These are phyloP conservation scores for Chrysanthemum makinoi DNA, from an alignment of 129 eudicot species.

Conservation along the genomic window DNA sequence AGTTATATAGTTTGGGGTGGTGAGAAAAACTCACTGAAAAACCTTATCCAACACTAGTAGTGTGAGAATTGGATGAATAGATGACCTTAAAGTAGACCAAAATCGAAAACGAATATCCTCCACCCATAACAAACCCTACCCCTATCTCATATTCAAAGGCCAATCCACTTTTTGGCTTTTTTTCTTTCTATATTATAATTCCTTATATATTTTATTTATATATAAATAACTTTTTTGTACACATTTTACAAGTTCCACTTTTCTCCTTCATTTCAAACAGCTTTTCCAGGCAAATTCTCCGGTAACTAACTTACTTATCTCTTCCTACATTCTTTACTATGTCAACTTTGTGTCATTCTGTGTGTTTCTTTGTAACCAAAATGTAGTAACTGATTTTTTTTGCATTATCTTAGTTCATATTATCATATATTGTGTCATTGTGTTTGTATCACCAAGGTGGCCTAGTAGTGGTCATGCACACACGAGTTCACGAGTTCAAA, in stretches of 20 bases:
- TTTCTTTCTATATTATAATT: background rate
- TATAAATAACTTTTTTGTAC: conserved; percentile 14
- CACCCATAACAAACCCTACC: conserved; percentile 51
- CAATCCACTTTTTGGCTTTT: conserved; percentile 30
- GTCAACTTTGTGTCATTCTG: no score
- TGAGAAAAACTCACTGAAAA: conserved; percentile 4
- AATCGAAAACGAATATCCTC: conserved; percentile 59
- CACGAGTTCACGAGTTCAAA: no score
- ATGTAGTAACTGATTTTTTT: no score
- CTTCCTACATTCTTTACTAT: conserved; percentile 8
- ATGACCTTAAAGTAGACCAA: conserved; percentile 51
- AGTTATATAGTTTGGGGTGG: conserved; percentile 7
- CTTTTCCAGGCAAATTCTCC: conserved; percentile 18
- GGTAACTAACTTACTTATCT: background rate
- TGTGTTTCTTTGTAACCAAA: no score
- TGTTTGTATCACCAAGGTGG: no score
- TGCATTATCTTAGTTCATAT: no score
- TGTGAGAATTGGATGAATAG: conserved; percentile 10
- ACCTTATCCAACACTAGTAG: conserved; percentile 45
- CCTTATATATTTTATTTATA: background rate
- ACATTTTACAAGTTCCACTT: conserved; percentile 27
- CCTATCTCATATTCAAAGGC: conserved; percentile 74
- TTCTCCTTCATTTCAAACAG: conserved; percentile 13
- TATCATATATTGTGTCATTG: no score
- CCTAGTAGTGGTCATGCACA: no score